phyloP scores from a whole-genome alignment of 106 monocot species.

The Allium fistulosum region DNA sequence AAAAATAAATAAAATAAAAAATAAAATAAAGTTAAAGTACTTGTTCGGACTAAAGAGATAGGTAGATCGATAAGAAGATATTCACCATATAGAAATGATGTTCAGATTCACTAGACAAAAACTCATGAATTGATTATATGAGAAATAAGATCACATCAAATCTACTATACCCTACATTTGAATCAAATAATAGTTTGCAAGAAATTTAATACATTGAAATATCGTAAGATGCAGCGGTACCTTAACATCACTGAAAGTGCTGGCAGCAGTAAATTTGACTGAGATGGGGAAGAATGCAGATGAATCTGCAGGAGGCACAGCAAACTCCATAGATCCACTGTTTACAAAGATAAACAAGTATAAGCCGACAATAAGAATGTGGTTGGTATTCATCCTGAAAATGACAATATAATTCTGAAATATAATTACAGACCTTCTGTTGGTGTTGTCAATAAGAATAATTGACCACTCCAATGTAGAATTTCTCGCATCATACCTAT shows the following conservation, averaged over 20 bases:
- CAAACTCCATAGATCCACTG: slow-evolving; percentile 99
- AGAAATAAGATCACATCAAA: too few relatives aligned
- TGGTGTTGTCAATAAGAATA: slow-evolving; percentile 87
- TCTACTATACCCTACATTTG: too few relatives aligned
- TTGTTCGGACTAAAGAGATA: too few relatives aligned
- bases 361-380: neutral
- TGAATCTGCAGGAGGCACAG: slow-evolving; percentile 76
- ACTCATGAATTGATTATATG: too few relatives aligned
- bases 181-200: too few relatives aligned
- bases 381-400: neutral
- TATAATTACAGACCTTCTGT: slow-evolving; percentile 55
- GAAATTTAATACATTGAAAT: too few relatives aligned
- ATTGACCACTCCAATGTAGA: slow-evolving; percentile 94
- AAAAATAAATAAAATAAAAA: too few relatives aligned
- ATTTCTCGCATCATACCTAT: slow-evolving; percentile 80
- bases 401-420: neutral
- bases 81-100: too few relatives aligned
- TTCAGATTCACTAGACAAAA: too few relatives aligned
- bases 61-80: too few relatives aligned
- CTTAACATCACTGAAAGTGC: slow-evolving; percentile 89
- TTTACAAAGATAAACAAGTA: slow-evolving; percentile 1
- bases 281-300: slow-evolving; percentile 88
- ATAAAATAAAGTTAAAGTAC: too few relatives aligned
- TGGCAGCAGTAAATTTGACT: slow-evolving; percentile 69
- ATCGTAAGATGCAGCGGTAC: slow-evolving; percentile 9